Evolutionary conservation across 2,329 filamentous ascomycete genomes (phyloP).

Genomic region (Colletotrichum abscissum): DNA sequence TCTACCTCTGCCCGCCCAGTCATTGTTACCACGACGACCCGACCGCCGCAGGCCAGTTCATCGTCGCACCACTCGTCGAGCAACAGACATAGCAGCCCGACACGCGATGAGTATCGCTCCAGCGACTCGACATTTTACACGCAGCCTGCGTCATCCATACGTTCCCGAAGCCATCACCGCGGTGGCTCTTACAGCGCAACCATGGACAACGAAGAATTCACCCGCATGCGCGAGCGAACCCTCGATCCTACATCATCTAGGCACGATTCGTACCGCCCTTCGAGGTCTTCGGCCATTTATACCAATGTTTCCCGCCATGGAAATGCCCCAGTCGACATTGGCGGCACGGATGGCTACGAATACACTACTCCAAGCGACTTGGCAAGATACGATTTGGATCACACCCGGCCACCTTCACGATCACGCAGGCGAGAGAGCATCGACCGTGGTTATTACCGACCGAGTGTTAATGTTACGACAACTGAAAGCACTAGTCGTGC

Average conservation of each 20-base stretch:
- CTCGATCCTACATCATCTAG: slow-evolving; percentile 55
- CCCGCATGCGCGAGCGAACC: slow-evolving; percentile 59
- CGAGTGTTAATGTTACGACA: slow-evolving; percentile 56
- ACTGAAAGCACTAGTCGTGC: slow-evolving; percentile 40
- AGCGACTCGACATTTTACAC: slow-evolving; percentile 66
- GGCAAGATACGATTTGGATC: slow-evolving; percentile 70
- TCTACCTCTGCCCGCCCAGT: slow-evolving; percentile 61
- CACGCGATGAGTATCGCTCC: slow-evolving; percentile 62
- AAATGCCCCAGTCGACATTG: slow-evolving; percentile 61
- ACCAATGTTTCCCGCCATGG: slow-evolving; percentile 55
- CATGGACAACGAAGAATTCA: slow-evolving; percentile 63
- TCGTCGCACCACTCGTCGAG: slow-evolving; percentile 46
- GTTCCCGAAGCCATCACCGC: slow-evolving; percentile 59
- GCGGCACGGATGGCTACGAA: slow-evolving; percentile 67
- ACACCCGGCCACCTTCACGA: slow-evolving; percentile 54
- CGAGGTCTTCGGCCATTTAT: slow-evolving; percentile 59
- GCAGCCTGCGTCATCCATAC: slow-evolving; percentile 68
- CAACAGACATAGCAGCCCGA: slow-evolving; percentile 57
- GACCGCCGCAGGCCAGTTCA: slow-evolving; percentile 53
- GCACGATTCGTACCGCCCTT: slow-evolving; percentile 59
- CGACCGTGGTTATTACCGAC: slow-evolving; percentile 66
- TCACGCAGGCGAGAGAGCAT: slow-evolving; percentile 64
- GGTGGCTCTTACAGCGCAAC: slow-evolving; percentile 57
- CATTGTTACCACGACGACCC: slow-evolving; percentile 65
- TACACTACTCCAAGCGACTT: slow-evolving; percentile 73